Conservation (phyloP, 192 early-diverging fungal species). For the Coemansia sp. region DNA sequence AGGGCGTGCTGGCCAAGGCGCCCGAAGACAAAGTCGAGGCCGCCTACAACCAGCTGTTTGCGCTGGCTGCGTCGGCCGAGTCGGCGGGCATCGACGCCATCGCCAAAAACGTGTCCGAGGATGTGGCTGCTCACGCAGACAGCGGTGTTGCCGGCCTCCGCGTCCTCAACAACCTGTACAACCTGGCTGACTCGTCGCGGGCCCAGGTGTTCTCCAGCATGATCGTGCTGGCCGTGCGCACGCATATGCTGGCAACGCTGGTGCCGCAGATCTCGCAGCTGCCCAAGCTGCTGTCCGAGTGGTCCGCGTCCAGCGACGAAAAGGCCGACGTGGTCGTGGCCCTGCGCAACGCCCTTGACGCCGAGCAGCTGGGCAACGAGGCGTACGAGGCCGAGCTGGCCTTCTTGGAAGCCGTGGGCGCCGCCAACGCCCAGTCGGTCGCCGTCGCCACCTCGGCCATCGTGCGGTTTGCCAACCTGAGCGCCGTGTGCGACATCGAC, state of each 20-base stretch:
- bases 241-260: constrained; percentile 15
- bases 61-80: constrained; percentile 3
- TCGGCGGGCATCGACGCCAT: constrained; percentile 1
- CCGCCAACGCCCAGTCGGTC: constrained; percentile 43
- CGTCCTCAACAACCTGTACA: constrained; percentile 74
- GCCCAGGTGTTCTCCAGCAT: constrained; percentile 69
- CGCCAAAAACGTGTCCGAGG: not conserved
- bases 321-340: constrained; percentile 62
- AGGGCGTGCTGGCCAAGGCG: constrained; percentile 31
- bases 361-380: constrained; percentile 24
- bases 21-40: constrained; percentile 33
- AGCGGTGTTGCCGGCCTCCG: constrained; percentile 32
- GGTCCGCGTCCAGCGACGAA: not conserved
- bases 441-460: constrained; percentile 63
- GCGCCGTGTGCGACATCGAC: constrained; percentile 74
- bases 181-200: constrained; percentile 63
- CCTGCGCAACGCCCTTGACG: constrained; percentile 33
- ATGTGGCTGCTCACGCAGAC: constrained; percentile 10
- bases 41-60: constrained; percentile 48
- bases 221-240: constrained; percentile 66
- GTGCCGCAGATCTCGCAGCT: constrained; percentile 28
- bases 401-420: constrained; percentile 61
- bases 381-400: constrained; percentile 48
- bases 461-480: constrained; percentile 59
- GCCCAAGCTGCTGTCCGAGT: constrained; percentile 19